Evolutionary conservation across 257 asterid genomes (phyloP).

Genomic region (Penstemon eatonii): DNA sequence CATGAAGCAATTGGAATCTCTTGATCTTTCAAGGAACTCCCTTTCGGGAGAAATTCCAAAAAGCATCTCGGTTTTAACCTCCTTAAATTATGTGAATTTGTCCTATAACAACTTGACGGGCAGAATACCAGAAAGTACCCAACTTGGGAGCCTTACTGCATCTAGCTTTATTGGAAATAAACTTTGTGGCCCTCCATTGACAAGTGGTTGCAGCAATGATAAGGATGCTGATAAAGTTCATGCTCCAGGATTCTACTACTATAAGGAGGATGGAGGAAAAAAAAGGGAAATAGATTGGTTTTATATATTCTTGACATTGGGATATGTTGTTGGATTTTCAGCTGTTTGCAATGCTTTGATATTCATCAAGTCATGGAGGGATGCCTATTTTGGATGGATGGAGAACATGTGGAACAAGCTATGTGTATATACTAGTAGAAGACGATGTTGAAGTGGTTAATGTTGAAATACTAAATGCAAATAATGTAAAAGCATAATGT

Average conservation of each 20-base stretch:
- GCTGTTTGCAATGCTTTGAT: neutral
- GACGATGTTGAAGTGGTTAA: no score
- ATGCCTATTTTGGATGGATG: conserved; percentile 9
- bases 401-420: conserved; percentile 11
- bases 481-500: no score
- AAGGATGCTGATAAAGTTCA: neutral
- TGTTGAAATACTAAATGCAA: no score
- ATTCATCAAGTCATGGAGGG: conserved; percentile 25
- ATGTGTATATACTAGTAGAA: neutral
- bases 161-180: conserved; percentile 27
- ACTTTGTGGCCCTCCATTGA: conserved; percentile 34
- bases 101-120: conserved; percentile 36
- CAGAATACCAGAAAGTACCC: conserved; percentile 35
- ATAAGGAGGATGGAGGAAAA: neutral
- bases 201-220: conserved; percentile 6
- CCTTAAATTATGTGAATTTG: conserved; percentile 26
- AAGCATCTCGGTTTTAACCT: conserved; percentile 7
- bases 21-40: conserved; percentile 38
- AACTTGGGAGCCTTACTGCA: conserved; percentile 2
- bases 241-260: neutral
- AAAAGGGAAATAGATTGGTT: conserved; percentile 17
- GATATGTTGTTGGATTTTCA: conserved; percentile 26
- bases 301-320: conserved; percentile 22
- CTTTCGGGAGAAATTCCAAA: conserved; percentile 36
- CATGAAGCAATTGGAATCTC: conserved; percentile 34